Evolutionary conservation across 305 asterid species (phyloP), one percentile per base, ranked within the genome.

Genomic region (Fraxinus paxiana): DNA sequence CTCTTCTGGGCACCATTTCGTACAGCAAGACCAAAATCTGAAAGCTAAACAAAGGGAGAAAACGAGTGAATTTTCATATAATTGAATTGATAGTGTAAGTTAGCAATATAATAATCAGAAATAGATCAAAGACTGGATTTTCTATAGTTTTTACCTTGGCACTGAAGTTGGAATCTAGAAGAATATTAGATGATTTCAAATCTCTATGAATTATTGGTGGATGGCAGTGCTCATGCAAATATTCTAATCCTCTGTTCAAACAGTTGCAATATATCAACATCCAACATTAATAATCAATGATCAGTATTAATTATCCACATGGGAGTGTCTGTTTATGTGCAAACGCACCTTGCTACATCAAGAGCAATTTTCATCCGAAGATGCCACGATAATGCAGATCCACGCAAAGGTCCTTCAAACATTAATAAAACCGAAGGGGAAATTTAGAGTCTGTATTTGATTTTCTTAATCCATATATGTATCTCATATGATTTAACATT

Each of bases 141-240:
- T 70, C 31, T 28, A 1, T 3, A 37, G 30, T 24, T 33, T 48
- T 81, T 80, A 92, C 97, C 94, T 91, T 92, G 85, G 97, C 96
- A 43, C 89, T 91, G 92, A 89, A 90, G 85, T 88, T 85, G 84
- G 91, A 85, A 87, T 90, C 93, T 9, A 91, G 93, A 86, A 92
- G 97, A 82, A 92, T 91, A 88, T 92, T 92, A 81, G 96, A 91
- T 37, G 97, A 91, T 87, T 92, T 92, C 84, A 92, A 90, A 90
- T 92, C 97, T 86, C 97, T 90, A 84, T 91, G 97, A 80, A 92
- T 92, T 24, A 92, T 91, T 9, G 88, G 86, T 28, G 97, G 97
- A 81, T 84, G 88, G 86, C 96, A 90, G 83, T 83, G 90, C 88
- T 90, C 89, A 69, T 92, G 97, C 80, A 92, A 86, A 87, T 89